Base-by-base conservation (phyloP, 2,329 filamentous ascomycete genomes). In the Trichoderma sp. region DNA sequence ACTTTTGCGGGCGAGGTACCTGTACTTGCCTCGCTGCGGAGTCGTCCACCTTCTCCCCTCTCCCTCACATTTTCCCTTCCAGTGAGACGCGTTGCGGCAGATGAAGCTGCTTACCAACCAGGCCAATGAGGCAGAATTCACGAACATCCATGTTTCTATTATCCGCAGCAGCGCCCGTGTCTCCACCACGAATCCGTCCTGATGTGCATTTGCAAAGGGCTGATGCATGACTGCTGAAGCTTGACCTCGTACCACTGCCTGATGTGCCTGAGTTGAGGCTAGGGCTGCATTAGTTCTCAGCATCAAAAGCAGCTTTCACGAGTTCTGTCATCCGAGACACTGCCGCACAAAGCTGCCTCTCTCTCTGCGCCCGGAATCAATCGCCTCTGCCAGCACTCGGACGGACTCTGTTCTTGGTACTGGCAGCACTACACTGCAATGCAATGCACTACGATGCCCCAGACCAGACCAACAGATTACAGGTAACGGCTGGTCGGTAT, bases 121-220 rank as follows among this genome's bases (percentile, higher is more conserved):
- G 20, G 50, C 63, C 13, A 66, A 55, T 28, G 63, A 66, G 63
- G 63, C 63, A 34, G 63, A 66, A 28, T 36, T 26, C 63, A 50
- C 63, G 26, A 63, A 63, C 43, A 20, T 50, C 43, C 43, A 50
- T 50, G 36, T n/a, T 55, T 17, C 11, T 23, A 53, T 53, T 65
- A 30, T 66, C 63, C 63, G 63, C 47, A 66, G 63, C 63, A 66
- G 63, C 47, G 63, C 63, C 63, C 28, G 47, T 50, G 26, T 57
- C 47, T 57, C 64, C 64, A 67, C 64, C 47, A 43, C 43, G n/a
- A 57, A 20, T n/a, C 47, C 64, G 7, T 57, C 43, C 8, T 39
- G 64, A n/a, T 67, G 50, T 53, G 32, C 64, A 57, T 43, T 50
- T 23, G 50, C 15, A 58, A 43, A 55, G 63, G 63, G 47, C 43